phyloP scores from a whole-genome alignment of 2,329 filamentous ascomycete species.

The Ascochyta rabiei region DNA sequence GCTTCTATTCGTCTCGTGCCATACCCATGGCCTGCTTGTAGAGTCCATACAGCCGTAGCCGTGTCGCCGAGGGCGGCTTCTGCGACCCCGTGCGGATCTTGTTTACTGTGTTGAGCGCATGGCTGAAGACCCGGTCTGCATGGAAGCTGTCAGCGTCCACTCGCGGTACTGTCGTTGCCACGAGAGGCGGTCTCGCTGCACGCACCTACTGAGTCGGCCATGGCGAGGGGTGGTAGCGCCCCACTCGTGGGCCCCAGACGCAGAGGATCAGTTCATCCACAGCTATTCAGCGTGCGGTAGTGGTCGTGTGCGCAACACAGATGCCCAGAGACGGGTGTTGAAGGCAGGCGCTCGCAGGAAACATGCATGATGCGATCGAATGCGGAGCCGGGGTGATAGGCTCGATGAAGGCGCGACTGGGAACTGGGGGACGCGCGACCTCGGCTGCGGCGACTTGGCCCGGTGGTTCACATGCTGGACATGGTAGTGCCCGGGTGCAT shows the following conservation, averaged over 20 bases:
- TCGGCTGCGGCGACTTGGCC: conserved; percentile 4
- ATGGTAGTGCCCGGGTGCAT: no score
- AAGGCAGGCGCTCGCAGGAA: not conserved
- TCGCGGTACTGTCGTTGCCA: not conserved
- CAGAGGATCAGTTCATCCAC: conserved; percentile 22
- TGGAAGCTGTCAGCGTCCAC: conserved; percentile 6
- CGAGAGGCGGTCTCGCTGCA: conserved; percentile 6
- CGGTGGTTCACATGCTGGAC: not conserved
- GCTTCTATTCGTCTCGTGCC: conserved; percentile 7
- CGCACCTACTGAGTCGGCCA: conserved; percentile 52
- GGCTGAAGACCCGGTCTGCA: conserved; percentile 94
- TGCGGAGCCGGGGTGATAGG: conserved; percentile 18
- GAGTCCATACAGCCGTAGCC: conserved; percentile 91
- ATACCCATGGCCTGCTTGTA: conserved; percentile 96
- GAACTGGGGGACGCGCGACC: conserved; percentile 8
- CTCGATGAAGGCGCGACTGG: conserved; percentile 3
- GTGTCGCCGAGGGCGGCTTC: conserved; percentile 82
- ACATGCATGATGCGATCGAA: conserved; percentile 24
- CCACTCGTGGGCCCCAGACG: conserved; percentile 15
- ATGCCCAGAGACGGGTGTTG: not conserved
- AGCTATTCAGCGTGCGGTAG: not conserved
- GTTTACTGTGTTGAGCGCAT: conserved; percentile 98
- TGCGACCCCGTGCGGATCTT: conserved; percentile 94
- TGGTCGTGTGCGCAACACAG: not conserved
- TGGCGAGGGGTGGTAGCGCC: conserved; percentile 33